A percentile compares a stretch with the other conserved stretches of the same genome.
These are phyloP conservation scores for Blastobotrys apis DNA, from an alignment of 1,139 yeast species.

Conservation along the genomic window DNA sequence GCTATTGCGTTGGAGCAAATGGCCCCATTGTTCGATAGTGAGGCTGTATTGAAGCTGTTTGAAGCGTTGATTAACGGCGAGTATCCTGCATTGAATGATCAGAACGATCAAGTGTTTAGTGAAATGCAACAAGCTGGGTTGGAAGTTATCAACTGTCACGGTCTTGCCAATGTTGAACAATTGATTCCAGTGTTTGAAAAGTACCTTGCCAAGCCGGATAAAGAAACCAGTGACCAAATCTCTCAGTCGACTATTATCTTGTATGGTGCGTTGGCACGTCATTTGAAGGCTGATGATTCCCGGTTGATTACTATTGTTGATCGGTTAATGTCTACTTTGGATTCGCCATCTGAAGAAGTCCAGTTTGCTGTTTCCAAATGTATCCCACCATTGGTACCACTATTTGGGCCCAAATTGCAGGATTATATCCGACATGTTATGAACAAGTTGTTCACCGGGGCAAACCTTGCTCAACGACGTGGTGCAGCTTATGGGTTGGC, in stretches of 20 bases:
- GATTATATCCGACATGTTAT: constrained; percentile 56
- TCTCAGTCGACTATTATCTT: constrained; percentile 79
- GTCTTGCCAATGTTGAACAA: constrained; percentile 58
- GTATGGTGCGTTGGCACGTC: constrained; percentile 85
- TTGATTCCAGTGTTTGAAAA: constrained; percentile 75
- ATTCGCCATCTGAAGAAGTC: constrained; percentile 83
- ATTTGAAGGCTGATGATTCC: constrained; percentile 58
- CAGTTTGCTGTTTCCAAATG: constrained; percentile 84
- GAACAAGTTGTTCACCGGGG: constrained; percentile 50
- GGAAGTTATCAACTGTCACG: constrained; percentile 60
- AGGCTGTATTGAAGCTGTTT: constrained; percentile 48
- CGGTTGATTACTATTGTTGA: constrained; percentile 63
- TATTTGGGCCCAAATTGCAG: constrained; percentile 45
- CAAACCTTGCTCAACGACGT: constrained; percentile 56
- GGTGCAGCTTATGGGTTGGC: constrained; percentile 98
- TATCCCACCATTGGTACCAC: constrained; percentile 73
- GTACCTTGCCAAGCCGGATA: constrained; percentile 39
- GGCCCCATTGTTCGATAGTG: constrained; percentile 44
- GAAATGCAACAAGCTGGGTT: constrained; percentile 90
- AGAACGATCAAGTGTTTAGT: constrained; percentile 68
- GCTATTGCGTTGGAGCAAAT: constrained; percentile 63
- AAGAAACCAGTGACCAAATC: constrained; percentile 50
- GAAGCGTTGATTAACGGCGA: constrained; percentile 48
- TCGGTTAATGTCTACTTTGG: constrained; percentile 67
- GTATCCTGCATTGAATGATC: constrained; percentile 62